Base-by-base conservation (phyloP, 2,329 filamentous ascomycete genomes). In the Clonostachys byssicola region DNA sequence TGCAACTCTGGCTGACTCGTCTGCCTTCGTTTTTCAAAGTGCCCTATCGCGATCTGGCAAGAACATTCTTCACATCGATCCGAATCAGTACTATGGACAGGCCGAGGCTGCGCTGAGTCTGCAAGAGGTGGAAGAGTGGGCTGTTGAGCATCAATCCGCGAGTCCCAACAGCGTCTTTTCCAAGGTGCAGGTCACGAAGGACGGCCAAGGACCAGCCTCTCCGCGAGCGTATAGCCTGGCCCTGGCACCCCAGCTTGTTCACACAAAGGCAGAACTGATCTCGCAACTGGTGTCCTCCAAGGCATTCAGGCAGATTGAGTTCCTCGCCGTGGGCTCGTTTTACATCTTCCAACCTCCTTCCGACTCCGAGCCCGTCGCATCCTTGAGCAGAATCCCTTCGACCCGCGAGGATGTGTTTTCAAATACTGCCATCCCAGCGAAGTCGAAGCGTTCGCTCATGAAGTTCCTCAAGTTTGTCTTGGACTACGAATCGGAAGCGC, bases 361-460 rank as follows among this genome's bases (percentile, higher is more conserved):
- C 23, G 57, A 56, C 17, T 52, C 56, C 13, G 54, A 58, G 14
- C 43, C 60, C 36, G 59, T 56, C 39, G 57, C 67, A 12, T 57
- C 56, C 9, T 70, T 96, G 35, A 72, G 77, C 45, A 86, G 87
- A 48, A 88, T 97, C 44, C 92, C 94, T 1, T 92, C 88, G 52
- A 92, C 88, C 30, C 83, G 92, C 54, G 92, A 99, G 69, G 92
- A 96, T 68, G 83, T 97, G 41, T 96, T 96, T 64, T 81, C 85
- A 43, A 86, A 90, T 62, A 80, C 81, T 35, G 75, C 77, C 20
- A 88, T 97, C 48, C 82, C 89, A 42, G 78, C 87, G 54, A 86
- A 87, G 53, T 83, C 89, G 6, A 97, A 97, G 71, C 84, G 92
- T 46, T 80, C 81, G 10, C 68, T 97, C 58, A 96, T 96, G 86